Conservation (phyloP, 2,329 filamentous ascomycete species). For the Fusarium sp. region DNA sequence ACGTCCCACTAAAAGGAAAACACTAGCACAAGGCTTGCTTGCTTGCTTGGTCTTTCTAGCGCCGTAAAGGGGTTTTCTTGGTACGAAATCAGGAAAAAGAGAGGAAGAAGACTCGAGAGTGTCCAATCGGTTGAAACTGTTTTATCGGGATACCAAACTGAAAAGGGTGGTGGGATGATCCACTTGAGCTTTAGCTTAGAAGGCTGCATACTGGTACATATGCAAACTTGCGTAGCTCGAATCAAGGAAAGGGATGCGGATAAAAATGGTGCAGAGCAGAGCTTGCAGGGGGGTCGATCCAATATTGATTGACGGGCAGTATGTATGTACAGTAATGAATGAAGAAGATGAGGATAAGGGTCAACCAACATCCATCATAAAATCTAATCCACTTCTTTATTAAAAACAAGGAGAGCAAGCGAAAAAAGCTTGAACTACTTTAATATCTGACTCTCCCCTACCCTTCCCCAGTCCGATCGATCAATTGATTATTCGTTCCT, state of each 20-base stretch:
- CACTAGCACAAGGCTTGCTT: neutral
- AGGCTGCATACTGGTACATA: neutral
- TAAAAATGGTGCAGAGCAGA: constrained; percentile 10
- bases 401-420: constrained; percentile 2
- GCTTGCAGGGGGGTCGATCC: constrained; percentile 10
- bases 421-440: constrained; percentile 6
- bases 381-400: neutral
- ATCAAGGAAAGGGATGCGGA: constrained; percentile 19
- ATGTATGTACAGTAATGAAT: neutral
- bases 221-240: constrained; percentile 9
- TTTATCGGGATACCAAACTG: constrained; percentile 12
- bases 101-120: neutral
- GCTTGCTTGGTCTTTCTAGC: neutral
- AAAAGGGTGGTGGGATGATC: neutral
- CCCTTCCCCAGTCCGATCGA: neutral
- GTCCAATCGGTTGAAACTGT: constrained; percentile 22
- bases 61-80: neutral
- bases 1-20: neutral
- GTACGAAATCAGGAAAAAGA: neutral
- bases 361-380: neutral
- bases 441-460: constrained; percentile 1
- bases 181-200: constrained; percentile 15
- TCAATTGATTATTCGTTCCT: neutral
- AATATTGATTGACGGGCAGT: neutral
- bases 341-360: constrained; percentile 13